Evolutionary conservation across 257 asterid genomes (phyloP).

Genomic region (Rhazya stricta): DNA sequence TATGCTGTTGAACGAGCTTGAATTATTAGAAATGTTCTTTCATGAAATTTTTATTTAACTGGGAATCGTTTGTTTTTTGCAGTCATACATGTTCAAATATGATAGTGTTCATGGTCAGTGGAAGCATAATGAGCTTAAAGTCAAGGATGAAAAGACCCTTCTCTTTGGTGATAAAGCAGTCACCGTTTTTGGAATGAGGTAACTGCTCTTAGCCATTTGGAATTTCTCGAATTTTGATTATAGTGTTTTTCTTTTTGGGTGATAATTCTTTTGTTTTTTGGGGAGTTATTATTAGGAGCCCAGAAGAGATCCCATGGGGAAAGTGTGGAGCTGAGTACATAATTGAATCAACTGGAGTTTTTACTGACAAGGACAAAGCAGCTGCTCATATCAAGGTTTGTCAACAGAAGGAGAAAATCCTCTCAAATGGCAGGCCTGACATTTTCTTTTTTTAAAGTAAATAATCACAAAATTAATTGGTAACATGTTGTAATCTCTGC

Average conservation of each 20-base stretch:
- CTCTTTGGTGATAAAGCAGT: conserved; percentile 21
- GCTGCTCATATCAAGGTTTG: conserved; percentile 69
- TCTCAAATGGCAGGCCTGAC: neutral
- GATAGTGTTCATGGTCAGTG: conserved; percentile 27
- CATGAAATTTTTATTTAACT: neutral
- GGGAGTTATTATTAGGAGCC: conserved; percentile 29
- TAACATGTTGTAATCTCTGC: too few relatives aligned
- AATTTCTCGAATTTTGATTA: neutral
- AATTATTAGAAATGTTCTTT: neutral
- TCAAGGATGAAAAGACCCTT: conserved; percentile 23
- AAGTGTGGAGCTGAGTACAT: conserved; percentile 67
- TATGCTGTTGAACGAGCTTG: neutral
- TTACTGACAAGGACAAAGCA: conserved; percentile 76
- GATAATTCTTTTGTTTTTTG: neutral
- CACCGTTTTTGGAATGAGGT: conserved; percentile 18
- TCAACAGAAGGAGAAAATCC: neutral
- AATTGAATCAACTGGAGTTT: conserved; percentile 76
- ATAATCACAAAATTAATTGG: neutral
- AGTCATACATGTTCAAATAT: conserved; percentile 25
- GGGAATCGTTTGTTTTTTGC: neutral
- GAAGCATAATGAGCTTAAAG: conserved; percentile 23
- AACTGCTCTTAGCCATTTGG: neutral
- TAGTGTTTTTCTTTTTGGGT: neutral
- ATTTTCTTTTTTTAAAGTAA: too few relatives aligned
- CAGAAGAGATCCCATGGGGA: conserved; percentile 79